Evolutionary conservation across 495 filamentous ascomycete genomes (phyloP).

Genomic region (Hyaloscypha variabilis): DNA sequence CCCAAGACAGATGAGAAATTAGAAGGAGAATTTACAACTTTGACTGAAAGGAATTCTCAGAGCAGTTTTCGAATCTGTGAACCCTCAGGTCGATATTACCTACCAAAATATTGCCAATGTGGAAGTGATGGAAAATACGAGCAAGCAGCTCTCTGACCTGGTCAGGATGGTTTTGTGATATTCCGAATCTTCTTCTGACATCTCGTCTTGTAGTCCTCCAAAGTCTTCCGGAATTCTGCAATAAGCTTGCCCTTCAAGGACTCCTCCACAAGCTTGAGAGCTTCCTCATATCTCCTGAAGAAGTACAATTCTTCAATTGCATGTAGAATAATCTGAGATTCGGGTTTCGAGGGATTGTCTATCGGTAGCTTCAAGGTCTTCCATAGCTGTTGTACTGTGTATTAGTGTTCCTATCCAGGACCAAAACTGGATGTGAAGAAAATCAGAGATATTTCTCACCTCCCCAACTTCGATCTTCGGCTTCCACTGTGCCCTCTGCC

Average conservation of each 20-base stretch:
- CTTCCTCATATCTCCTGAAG: slow-evolving; percentile 48
- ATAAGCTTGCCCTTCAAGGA: slow-evolving; percentile 36
- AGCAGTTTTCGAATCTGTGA: not conserved
- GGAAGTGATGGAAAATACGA: not conserved
- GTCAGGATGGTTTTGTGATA: not conserved
- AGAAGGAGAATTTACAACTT: not conserved
- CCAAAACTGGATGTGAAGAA: not conserved
- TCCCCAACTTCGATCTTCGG: slow-evolving; percentile 31
- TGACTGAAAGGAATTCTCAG: not conserved
- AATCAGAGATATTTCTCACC: slow-evolving; percentile 13
- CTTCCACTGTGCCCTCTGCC: slow-evolving; percentile 23
- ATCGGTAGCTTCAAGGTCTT: slow-evolving; percentile 44
- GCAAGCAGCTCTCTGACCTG: not conserved
- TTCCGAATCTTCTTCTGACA: slow-evolving; percentile 24
- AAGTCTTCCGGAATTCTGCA: slow-evolving; percentile 23
- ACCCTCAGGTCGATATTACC: not conserved
- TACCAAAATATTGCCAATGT: not conserved
- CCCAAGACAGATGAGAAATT: not conserved
- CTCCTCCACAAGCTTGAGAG: slow-evolving; percentile 34
- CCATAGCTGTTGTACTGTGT: slow-evolving; percentile 38
- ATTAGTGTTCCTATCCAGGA: not conserved
- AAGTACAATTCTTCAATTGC: slow-evolving; percentile 61
- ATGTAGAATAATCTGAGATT: slow-evolving; percentile 49
- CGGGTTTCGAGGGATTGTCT: slow-evolving; percentile 36
- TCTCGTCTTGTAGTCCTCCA: slow-evolving; percentile 25